Evolutionary conservation across 2,329 filamentous ascomycete genomes (phyloP).

Genomic region (Seiridium cupressi): DNA sequence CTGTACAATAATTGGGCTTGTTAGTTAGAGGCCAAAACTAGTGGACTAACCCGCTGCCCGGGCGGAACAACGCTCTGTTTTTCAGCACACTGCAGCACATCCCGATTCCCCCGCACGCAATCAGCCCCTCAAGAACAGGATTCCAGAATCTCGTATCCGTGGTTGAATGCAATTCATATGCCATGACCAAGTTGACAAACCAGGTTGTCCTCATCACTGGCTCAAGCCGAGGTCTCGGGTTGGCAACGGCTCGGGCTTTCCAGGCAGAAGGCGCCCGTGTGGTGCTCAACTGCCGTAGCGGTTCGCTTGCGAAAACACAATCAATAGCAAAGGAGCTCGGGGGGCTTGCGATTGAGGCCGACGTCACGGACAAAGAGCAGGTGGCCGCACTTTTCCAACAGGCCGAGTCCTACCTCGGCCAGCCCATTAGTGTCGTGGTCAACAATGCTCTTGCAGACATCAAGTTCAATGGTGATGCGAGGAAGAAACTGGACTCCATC

Average conservation of each 20-base stretch:
- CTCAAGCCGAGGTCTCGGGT: conserved; percentile 5
- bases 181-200: not conserved
- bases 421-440: conserved; percentile 2
- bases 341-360: conserved; percentile 4
- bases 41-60: too few relatives aligned
- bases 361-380: conserved; percentile 4
- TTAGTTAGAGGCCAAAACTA: too few relatives aligned
- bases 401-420: not conserved
- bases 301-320: not conserved
- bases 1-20: too few relatives aligned
- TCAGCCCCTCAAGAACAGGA: too few relatives aligned
- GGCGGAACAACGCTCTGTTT: too few relatives aligned
- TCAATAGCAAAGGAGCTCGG: conserved; percentile 1
- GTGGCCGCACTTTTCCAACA: not conserved
- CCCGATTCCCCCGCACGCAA: too few relatives aligned
- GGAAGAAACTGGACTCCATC: not conserved
- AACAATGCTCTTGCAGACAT: conserved; percentile 8
- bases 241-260: conserved; percentile 5
- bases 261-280: not conserved
- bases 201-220: conserved; percentile 7
- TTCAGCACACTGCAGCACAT: too few relatives aligned
- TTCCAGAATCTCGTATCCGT: too few relatives aligned
- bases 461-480: conserved; percentile 7
- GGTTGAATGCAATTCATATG: not conserved
- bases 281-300: conserved; percentile 1